Conservation (phyloP, 2,329 filamentous ascomycete species). For the Lasiodiplodia sp. region DNA sequence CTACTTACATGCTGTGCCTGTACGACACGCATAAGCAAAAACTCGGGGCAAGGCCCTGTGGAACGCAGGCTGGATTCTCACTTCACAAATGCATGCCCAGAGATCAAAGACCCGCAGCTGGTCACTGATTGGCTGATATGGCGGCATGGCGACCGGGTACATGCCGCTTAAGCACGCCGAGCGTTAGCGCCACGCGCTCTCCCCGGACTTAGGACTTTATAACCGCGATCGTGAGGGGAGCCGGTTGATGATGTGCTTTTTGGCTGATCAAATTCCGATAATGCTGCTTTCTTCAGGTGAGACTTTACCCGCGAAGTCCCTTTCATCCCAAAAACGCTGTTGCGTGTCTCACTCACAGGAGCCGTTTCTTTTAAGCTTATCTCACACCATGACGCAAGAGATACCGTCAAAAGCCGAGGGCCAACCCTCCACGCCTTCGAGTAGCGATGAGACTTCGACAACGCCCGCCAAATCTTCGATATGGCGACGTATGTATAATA, state of each 20-base stretch:
- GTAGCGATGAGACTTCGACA: neutral
- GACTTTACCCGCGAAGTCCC: neutral
- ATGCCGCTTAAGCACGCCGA: neutral
- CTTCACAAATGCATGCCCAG: neutral
- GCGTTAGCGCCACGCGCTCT: neutral
- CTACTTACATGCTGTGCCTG: too few species aligned
- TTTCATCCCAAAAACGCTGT: neutral
- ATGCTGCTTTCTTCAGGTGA: neutral
- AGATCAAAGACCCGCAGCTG: neutral
- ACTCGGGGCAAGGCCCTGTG: neutral
- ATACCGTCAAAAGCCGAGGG: neutral
- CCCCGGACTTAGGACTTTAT: conserved; percentile 17
- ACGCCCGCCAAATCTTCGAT: neutral
- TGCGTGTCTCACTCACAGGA: neutral
- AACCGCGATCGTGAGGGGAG: conserved; percentile 23
- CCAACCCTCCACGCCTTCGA: neutral
- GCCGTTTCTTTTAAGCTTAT: conserved; percentile 1
- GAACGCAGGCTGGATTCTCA: neutral
- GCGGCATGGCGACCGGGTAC: neutral
- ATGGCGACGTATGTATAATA: neutral
- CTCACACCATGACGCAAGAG: conserved; percentile 10
- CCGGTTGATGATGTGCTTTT: conserved; percentile 8
- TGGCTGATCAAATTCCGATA: conserved; percentile 3
- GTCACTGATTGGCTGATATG: neutral
- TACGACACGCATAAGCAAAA: neutral